A percentile compares a stretch with the other conserved stretches of the same genome.
These are phyloP conservation scores for Eucalyptus erythrocorys DNA, from an alignment of 345 rosid genomes.

Conservation along the genomic window DNA sequence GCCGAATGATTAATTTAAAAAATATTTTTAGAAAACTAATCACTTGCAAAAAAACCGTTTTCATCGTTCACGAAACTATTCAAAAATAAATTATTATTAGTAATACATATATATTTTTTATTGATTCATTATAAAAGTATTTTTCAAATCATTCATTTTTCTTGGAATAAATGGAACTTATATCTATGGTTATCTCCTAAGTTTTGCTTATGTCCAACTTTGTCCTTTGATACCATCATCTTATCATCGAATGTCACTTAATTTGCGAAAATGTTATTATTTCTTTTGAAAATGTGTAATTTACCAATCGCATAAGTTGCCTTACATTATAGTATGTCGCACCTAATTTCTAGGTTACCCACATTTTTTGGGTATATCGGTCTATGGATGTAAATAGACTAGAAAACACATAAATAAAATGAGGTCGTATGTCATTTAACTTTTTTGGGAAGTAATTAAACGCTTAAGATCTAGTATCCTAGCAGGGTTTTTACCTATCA, in stretches of 20 bases:
- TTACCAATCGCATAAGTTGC: not conserved
- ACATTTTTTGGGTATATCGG: no score
- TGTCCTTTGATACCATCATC: not conserved
- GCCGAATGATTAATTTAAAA: no score
- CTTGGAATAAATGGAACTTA: fast-evolving
- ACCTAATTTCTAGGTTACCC: not conserved
- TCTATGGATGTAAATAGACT: not conserved
- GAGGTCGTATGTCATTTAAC: not conserved
- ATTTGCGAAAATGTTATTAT: not conserved
- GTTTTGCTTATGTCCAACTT: not conserved
- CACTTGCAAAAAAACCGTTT: no score
- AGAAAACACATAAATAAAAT: not conserved
- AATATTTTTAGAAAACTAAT: no score
- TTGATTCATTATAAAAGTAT: not conserved
- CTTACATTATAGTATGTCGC: not conserved
- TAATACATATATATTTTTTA: no score
- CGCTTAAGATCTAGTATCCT: not conserved
- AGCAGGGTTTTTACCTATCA: not conserved
- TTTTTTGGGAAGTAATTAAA: not conserved
- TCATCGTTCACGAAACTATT: not conserved
- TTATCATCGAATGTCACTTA: not conserved
- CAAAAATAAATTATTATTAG: not conserved
- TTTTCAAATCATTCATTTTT: not conserved
- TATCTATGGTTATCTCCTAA: not conserved
- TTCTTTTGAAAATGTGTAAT: not conserved